Conservation (phyloP, 2,329 filamentous ascomycete genomes). For the Talaromyces piceae region DNA sequence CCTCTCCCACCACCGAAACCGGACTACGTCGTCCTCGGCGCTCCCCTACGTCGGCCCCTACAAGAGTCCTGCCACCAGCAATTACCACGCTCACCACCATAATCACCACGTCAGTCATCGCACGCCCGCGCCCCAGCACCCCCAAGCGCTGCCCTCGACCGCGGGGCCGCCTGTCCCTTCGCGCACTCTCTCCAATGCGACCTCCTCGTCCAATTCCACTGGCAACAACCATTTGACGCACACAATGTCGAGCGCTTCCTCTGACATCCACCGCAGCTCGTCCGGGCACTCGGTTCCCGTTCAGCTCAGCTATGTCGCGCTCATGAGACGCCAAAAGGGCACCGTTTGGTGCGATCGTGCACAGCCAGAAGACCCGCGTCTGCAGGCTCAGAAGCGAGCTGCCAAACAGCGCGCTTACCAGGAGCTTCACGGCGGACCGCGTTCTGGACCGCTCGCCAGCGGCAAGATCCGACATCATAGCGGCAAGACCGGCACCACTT, state of each 20-base stretch:
- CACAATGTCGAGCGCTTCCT: slow-evolving; percentile 20
- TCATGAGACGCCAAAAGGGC: slow-evolving; percentile 94
- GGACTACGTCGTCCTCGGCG: slow-evolving; percentile 33
- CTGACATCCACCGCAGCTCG: slow-evolving; percentile 59
- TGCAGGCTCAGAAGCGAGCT: slow-evolving; percentile 73
- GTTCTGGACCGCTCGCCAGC: slow-evolving; percentile 55
- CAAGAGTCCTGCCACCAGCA: slow-evolving; percentile 1
- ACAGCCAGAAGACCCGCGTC: slow-evolving; percentile 81
- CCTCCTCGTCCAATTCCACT: slow-evolving; percentile 34
- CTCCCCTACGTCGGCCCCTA: slow-evolving; percentile 19
- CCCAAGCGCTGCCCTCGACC: slow-evolving; percentile 16
- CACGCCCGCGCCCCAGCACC: slow-evolving; percentile 20
- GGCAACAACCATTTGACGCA: slow-evolving; percentile 25
- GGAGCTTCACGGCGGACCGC: slow-evolving; percentile 65
- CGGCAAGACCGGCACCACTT: slow-evolving; percentile 64
- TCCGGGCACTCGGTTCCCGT: slow-evolving; percentile 66
- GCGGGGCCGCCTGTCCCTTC: slow-evolving; percentile 15
- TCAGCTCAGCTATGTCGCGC: slow-evolving; percentile 78
- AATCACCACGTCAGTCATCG: slow-evolving; percentile 19
- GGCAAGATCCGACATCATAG: slow-evolving; percentile 89
- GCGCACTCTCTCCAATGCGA: slow-evolving; percentile 33
- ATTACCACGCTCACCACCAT: slow-evolving; percentile 6
- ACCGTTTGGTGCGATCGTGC: slow-evolving; percentile 97
- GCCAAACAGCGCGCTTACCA: slow-evolving; percentile 80
- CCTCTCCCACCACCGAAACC: slow-evolving; percentile 21